Base-by-base conservation (phyloP, 345 rosid species). In the Heritiera fomes region DNA sequence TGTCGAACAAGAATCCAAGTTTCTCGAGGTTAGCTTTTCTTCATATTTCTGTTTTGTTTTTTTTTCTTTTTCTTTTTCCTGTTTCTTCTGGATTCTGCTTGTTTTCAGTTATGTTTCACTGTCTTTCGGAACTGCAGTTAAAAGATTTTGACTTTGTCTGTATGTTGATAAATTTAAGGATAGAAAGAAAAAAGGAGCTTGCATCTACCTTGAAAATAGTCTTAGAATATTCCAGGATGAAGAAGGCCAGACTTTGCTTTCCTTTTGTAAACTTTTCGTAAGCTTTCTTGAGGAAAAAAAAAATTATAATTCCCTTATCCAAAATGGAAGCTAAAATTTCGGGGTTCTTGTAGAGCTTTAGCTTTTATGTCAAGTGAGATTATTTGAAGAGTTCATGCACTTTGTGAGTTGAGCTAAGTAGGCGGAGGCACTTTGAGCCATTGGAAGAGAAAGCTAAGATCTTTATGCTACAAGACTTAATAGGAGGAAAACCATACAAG, bases 1-100 rank as follows among this genome's bases (percentile, higher is more conserved):
- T 41, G 90, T 90, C 64, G 89, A 93, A 75, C 95, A 93, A 81
- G 97, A 93, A 80, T 69, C 85, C 75, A 81, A 3, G 30, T 91
- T 87, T 82, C 83, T 90, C 28, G 86, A 92, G 93, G 95, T 92
- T 40, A 7, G 78, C 65, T 70, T 49, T 6, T 18, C 40, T 41
- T 56, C 10, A 23, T 56, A 23, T 10, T 63, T 30, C 20, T 30
- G 41, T n/a, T 20, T 66, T 40, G 9, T 10, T 23, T 13, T 34
- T 34, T 34, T 34, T 46, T 6, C 1, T 7, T 68, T n/a, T 7
- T 14, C 41, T 52, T 53, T 47, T n/a, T 10, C 0, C 10, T 53
- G 4, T 34, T 72, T 7, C 14, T 8, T 43, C 4, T 46, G 0
- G 43, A 47, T 75, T n/a, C 77, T 73, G 73, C 78, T 66, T 61